A percentile compares a stretch with the other conserved stretches of the same genome.
These are phyloP conservation scores for Volvariella volvacea DNA, from an alignment of 1,284 basidiomycete genomes.

Conservation along the genomic window DNA sequence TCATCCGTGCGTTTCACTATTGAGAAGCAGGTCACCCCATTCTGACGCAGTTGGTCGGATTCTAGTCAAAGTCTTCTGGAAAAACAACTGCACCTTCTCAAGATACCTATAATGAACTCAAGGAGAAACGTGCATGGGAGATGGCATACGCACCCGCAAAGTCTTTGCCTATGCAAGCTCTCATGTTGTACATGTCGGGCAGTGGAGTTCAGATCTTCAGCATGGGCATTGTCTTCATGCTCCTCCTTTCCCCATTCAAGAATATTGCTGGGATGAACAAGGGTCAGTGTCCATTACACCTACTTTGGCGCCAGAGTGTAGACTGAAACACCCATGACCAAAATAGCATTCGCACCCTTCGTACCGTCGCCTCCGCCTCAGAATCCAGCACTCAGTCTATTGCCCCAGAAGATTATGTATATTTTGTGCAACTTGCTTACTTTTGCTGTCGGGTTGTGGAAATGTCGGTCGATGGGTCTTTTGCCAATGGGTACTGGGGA, in stretches of 20 bases:
- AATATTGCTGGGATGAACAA: constrained; percentile 71
- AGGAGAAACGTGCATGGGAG: constrained; percentile 83
- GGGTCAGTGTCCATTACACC: constrained; percentile 36
- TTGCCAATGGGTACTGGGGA: constrained; percentile 84
- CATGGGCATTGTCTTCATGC: constrained; percentile 89
- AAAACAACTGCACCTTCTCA: constrained; percentile 23
- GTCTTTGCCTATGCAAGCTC: constrained; percentile 87
- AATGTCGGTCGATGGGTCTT: constrained; percentile 86
- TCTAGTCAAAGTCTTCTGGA: constrained; percentile 21
- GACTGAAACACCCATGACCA: not conserved
- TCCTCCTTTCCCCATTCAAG: constrained; percentile 76
- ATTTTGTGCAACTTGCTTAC: constrained; percentile 67
- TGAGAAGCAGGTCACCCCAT: too few relatives aligned
- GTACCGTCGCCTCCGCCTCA: constrained; percentile 45
- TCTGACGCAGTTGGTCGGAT: too few relatives aligned
- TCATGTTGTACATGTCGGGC: constrained; percentile 96
- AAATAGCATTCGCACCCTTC: constrained; percentile 59
- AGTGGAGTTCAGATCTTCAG: constrained; percentile 91
- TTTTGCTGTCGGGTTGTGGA: constrained; percentile 80
- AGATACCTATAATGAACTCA: constrained; percentile 57
- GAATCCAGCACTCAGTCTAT: constrained; percentile 47
- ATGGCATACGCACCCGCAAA: constrained; percentile 81
- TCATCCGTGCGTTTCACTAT: constrained; percentile 19
- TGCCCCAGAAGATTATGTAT: constrained; percentile 64
- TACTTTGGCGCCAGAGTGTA: not conserved